Conservation (phyloP, 2,329 filamentous ascomycete species). For the Scedosporium boydii region DNA sequence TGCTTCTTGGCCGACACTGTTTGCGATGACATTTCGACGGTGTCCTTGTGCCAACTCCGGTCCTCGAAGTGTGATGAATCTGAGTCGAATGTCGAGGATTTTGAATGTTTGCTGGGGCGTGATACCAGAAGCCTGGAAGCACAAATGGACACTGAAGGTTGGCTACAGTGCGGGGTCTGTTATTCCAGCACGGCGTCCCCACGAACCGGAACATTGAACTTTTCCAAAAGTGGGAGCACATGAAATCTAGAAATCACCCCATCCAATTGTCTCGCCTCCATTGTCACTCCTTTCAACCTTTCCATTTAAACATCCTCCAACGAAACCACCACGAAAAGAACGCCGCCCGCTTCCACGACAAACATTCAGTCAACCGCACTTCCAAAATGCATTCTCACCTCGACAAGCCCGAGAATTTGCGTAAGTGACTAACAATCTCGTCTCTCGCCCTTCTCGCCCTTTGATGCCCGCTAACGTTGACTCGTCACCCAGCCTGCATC, state of each 20-base stretch:
- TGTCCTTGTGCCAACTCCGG: not conserved
- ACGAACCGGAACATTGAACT: not conserved
- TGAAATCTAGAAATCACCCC: not conserved
- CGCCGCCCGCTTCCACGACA: not conserved
- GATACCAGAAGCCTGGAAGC: not conserved
- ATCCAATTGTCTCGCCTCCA: not conserved
- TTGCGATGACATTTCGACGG: conserved; percentile 36
- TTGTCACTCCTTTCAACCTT: not conserved
- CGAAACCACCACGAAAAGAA: not conserved
- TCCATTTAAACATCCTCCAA: not conserved
- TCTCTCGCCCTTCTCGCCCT: not conserved
- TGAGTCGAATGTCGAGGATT: not conserved
- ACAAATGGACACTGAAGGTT: conserved; percentile 2
- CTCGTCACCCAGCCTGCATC: conserved; percentile 65
- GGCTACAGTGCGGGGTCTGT: conserved; percentile 1
- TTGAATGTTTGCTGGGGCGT: not conserved
- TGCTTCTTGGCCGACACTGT: conserved; percentile 58
- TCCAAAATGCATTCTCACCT: conserved; percentile 89
- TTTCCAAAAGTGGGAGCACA: not conserved
- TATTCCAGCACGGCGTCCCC: not conserved
- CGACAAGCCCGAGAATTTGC: conserved; percentile 63
- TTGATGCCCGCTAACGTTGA: not conserved
- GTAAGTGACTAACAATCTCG: conserved; percentile 4
- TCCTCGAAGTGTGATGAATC: not conserved
- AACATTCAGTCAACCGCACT: too few relatives aligned